Evolutionary conservation across 805 yeast genomes (phyloP).

Genomic region (Myxozyma vanderwaltii): DNA sequence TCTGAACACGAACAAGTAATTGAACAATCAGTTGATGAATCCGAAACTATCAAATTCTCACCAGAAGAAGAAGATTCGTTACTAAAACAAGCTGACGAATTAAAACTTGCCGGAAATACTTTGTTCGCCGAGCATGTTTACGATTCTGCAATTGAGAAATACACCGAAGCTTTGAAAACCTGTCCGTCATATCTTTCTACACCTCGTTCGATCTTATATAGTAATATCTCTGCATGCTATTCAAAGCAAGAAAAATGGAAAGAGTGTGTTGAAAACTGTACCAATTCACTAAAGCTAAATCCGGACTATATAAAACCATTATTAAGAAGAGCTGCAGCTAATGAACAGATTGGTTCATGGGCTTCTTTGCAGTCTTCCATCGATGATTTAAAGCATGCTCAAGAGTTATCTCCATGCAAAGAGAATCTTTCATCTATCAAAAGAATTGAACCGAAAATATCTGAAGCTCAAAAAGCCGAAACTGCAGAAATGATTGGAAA

Average conservation of each 20-base stretch:
- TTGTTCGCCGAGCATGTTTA: slow-evolving; percentile 29
- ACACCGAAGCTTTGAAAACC: slow-evolving; percentile 21
- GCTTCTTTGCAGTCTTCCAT: slow-evolving; percentile 37
- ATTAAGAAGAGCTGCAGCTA: slow-evolving; percentile 73
- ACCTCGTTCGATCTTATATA: slow-evolving; percentile 33
- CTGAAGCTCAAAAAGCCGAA: slow-evolving; percentile 37
- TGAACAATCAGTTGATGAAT: not conserved
- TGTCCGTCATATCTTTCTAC: slow-evolving; percentile 20
- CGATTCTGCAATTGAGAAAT: slow-evolving; percentile 21
- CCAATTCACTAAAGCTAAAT: slow-evolving; percentile 61
- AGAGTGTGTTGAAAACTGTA: slow-evolving; percentile 64
- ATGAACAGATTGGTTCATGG: slow-evolving; percentile 44
- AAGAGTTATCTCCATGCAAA: slow-evolving; percentile 17
- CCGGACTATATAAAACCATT: slow-evolving; percentile 66
- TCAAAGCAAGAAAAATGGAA: slow-evolving; percentile 34
- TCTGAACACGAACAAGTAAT: not conserved
- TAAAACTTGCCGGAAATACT: slow-evolving; percentile 46
- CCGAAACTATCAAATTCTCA: slow-evolving; percentile 5
- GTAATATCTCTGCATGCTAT: slow-evolving; percentile 39
- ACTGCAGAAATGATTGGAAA: slow-evolving; percentile 41
- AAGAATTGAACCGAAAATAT: slow-evolving; percentile 31
- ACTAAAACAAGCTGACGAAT: slow-evolving; percentile 41
- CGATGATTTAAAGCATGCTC: slow-evolving; percentile 35
- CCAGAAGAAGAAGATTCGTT: slow-evolving; percentile 35
- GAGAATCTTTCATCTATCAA: slow-evolving; percentile 10